phyloP scores from a whole-genome alignment of 108 stramenopile species.

The Parmales sp. region DNA sequence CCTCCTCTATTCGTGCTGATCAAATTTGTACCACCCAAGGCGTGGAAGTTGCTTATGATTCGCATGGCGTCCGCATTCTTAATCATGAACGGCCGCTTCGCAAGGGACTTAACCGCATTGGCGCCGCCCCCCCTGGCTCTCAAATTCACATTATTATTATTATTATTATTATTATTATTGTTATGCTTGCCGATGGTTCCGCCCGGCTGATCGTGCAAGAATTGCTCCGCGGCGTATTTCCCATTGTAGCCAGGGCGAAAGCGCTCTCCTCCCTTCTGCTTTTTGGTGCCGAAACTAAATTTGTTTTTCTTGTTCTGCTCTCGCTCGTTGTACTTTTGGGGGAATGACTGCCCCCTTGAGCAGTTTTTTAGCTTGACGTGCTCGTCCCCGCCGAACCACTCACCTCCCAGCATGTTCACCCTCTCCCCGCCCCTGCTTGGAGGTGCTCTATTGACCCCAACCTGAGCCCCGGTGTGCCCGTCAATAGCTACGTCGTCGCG shows the following conservation, averaged over 20 bases:
- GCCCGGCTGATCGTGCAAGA: background rate
- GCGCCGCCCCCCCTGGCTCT: background rate
- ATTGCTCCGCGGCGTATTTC: background rate
- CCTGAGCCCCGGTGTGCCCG: background rate
- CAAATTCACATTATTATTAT: too few species aligned
- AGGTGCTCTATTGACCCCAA: background rate
- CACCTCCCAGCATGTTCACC: background rate
- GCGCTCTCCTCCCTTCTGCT: background rate
- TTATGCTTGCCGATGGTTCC: background rate
- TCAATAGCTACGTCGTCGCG: slow-evolving; percentile 6
- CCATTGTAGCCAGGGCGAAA: background rate
- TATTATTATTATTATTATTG: too few species aligned
- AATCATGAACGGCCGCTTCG: background rate
- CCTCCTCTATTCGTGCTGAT: too few species aligned
- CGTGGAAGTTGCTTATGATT: slow-evolving; percentile 1
- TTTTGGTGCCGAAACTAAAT: background rate
- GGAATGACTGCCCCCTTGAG: background rate
- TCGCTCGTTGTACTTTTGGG: background rate
- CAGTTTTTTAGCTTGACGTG: background rate
- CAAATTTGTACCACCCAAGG: background rate
- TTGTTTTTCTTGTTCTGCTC: background rate
- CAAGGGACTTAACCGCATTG: background rate
- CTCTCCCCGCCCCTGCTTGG: background rate
- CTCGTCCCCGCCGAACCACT: background rate
- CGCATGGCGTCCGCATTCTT: slow-evolving; percentile 4